Percentiles rank a stretch among this genome's conserved stretches.
phyloP scores from a whole-genome alignment of 345 rosid genomes.

The Hirschfeldia incana region DNA sequence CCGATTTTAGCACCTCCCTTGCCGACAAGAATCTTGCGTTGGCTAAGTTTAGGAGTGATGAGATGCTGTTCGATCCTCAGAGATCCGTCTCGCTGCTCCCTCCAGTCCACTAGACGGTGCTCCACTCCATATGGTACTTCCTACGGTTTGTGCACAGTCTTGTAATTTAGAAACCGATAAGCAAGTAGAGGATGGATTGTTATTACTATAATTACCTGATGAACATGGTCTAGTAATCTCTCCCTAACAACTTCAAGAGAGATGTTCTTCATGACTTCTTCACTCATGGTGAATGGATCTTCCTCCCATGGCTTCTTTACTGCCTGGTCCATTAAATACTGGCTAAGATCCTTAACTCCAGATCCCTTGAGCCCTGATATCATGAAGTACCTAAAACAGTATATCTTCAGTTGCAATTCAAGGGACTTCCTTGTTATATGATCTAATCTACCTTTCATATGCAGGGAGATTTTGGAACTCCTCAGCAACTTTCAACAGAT shows the following conservation, averaged over 20 bases:
- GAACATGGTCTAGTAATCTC: slow-evolving; percentile 82
- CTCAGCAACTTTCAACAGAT: slow-evolving; percentile 67
- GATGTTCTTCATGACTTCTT: slow-evolving; percentile 85
- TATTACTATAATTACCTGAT: slow-evolving; percentile 57
- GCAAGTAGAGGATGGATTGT: neutral
- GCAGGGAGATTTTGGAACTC: slow-evolving; percentile 83
- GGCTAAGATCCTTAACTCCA: slow-evolving; percentile 74
- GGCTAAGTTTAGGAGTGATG: slow-evolving; percentile 72
- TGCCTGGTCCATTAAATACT: slow-evolving; percentile 83
- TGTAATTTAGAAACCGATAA: neutral
- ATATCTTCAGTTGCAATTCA: neutral
- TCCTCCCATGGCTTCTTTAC: slow-evolving; percentile 94
- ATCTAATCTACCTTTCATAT: slow-evolving; percentile 92
- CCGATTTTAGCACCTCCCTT: slow-evolving; percentile 85
- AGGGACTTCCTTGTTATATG: neutral
- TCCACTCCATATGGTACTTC: slow-evolving; percentile 85
- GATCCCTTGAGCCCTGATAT: slow-evolving; percentile 89
- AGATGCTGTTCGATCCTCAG: slow-evolving; percentile 88
- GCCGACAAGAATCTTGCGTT: slow-evolving; percentile 91
- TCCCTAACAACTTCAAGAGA: slow-evolving; percentile 93
- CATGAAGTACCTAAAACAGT: slow-evolving; percentile 67
- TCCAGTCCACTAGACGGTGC: slow-evolving; percentile 90
- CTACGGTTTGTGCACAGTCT: slow-evolving; percentile 42
- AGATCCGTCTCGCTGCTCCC: slow-evolving; percentile 81
- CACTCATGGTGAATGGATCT: slow-evolving; percentile 81